phyloP scores from a whole-genome alignment of 371 early-diverging fungal species.

The Nosema muscidifuracis region DNA sequence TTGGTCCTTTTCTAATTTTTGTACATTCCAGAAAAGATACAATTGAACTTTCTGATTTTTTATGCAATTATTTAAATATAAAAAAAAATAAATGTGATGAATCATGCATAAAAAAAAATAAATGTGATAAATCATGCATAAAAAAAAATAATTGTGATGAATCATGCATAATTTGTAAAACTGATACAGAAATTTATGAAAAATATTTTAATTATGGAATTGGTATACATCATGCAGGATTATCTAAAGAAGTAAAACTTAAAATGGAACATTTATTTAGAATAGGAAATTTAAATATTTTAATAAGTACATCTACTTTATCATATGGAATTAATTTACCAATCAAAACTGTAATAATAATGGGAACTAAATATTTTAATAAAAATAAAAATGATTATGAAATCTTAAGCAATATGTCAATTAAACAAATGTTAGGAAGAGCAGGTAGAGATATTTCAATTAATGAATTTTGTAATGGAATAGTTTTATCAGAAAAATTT shows the following conservation, averaged over 20 bases:
- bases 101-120: no score
- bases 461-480: background rate
- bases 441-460: slow-evolving; percentile 15
- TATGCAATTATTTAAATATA: slow-evolving; percentile 9
- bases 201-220: slow-evolving; percentile 23
- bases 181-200: background rate
- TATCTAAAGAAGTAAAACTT: slow-evolving; percentile 16
- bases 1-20: slow-evolving; percentile 29
- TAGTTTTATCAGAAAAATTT: background rate
- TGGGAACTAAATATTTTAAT: slow-evolving; percentile 10
- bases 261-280: slow-evolving; percentile 32
- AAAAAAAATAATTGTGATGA: no score
- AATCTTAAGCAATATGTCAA: slow-evolving; percentile 12
- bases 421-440: slow-evolving; percentile 42
- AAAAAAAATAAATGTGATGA: background rate
- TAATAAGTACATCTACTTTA: slow-evolving; percentile 42
- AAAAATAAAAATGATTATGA: slow-evolving; percentile 4
- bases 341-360: slow-evolving; percentile 38
- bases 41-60: slow-evolving; percentile 10
- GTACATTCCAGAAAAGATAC: slow-evolving; percentile 29
- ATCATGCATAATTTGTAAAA: background rate
- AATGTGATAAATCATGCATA: no score
- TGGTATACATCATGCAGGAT: slow-evolving; percentile 37
- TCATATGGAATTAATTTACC: slow-evolving; percentile 52
- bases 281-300: slow-evolving; percentile 20